phyloP scores from a whole-genome alignment of 768 basidiomycete species.

The Xanthoconium stramineum region DNA sequence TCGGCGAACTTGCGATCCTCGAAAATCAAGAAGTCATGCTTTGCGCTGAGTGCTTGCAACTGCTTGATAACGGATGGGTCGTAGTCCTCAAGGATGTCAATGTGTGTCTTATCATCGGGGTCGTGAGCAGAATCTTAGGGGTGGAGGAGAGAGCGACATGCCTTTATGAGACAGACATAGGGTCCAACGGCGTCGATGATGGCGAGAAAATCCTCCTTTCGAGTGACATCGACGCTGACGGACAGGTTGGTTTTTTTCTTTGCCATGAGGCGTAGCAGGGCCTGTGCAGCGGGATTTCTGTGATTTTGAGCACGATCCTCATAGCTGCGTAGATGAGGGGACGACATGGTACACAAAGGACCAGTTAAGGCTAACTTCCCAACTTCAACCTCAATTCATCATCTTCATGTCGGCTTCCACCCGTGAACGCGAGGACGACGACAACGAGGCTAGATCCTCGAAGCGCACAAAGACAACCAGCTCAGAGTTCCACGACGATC shows the following conservation, averaged over 20 bases:
- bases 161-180: slow-evolving; percentile 93
- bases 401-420: slow-evolving; percentile 30
- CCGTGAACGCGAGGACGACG: slow-evolving; percentile 53
- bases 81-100: slow-evolving; percentile 95
- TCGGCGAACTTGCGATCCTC: slow-evolving; percentile 99
- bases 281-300: slow-evolving; percentile 71
- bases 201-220: slow-evolving; percentile 68
- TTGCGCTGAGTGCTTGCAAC: slow-evolving; percentile 65
- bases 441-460: slow-evolving; percentile 33
- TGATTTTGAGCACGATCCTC: slow-evolving; percentile 55
- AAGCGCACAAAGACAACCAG: slow-evolving; percentile 38
- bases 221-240: slow-evolving; percentile 93
- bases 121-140: slow-evolving; percentile 21
- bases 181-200: slow-evolving; percentile 90
- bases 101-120: slow-evolving; percentile 71
- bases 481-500: slow-evolving; percentile 8
- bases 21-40: slow-evolving; percentile 94
- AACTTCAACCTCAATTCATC: not conserved
- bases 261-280: slow-evolving; percentile 77
- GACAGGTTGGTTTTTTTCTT: slow-evolving; percentile 90
- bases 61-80: slow-evolving; percentile 64
- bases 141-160: slow-evolving; percentile 29
- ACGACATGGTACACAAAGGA: slow-evolving; percentile 24
- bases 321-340: slow-evolving; percentile 52
- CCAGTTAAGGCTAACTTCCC: not conserved